These are phyloP conservation scores for Stemphylium beticola DNA, from an alignment of 2,329 filamentous ascomycete genomes.

Conservation along the genomic window DNA sequence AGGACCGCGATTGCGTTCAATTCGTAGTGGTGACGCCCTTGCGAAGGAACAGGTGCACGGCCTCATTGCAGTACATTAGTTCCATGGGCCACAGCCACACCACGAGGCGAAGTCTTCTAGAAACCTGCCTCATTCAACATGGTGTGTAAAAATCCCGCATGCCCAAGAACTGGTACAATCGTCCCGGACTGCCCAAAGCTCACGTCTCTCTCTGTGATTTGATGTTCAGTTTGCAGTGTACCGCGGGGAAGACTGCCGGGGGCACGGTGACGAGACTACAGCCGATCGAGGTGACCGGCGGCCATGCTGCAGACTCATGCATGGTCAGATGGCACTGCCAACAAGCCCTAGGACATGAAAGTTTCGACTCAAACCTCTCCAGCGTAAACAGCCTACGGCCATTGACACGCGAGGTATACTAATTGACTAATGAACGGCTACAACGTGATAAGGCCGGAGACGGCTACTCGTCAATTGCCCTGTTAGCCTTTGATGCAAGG, in stretches of 20 bases:
- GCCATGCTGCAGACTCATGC: slow-evolving; percentile 14
- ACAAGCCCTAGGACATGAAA: slow-evolving; percentile 16
- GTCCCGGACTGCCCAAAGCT: slow-evolving; percentile 13
- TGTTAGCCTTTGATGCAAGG: slow-evolving; percentile 16
- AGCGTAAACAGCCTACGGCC: slow-evolving; percentile 18
- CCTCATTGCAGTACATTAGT: slow-evolving; percentile 7
- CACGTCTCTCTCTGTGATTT: slow-evolving; percentile 19
- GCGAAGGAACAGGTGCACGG: not conserved
- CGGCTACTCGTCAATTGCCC: slow-evolving; percentile 26
- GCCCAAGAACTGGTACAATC: slow-evolving; percentile 11
- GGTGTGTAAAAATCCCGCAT: slow-evolving; percentile 17
- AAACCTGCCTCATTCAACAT: slow-evolving; percentile 16
- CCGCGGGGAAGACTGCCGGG: slow-evolving; percentile 14
- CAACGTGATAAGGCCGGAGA: slow-evolving; percentile 26
- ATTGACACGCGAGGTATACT: slow-evolving; percentile 13
- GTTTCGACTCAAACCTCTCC: slow-evolving; percentile 13
- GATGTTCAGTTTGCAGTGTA: slow-evolving; percentile 6
- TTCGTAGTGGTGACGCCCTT: not conserved
- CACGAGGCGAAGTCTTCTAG: slow-evolving; percentile 24
- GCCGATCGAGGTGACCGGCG: slow-evolving; percentile 23
- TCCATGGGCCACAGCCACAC: slow-evolving; percentile 23
- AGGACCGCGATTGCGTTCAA: not conserved
- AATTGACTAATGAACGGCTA: slow-evolving; percentile 23
- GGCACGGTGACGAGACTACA: slow-evolving; percentile 12
- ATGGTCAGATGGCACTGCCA: slow-evolving; percentile 28